Conservation (phyloP, 352 stramenopile species). For the Globisporangium paroecandrum region DNA sequence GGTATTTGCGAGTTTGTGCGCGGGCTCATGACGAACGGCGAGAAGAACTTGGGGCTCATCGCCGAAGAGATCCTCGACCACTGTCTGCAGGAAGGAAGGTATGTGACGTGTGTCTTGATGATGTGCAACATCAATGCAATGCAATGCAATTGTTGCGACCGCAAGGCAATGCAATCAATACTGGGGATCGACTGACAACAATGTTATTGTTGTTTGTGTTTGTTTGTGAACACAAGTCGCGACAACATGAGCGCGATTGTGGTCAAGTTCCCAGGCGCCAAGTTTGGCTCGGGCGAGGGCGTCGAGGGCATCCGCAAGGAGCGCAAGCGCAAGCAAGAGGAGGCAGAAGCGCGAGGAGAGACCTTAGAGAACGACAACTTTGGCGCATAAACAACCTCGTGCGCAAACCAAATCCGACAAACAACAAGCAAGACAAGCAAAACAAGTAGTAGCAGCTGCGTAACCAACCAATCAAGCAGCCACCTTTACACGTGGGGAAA, state of each 20-base stretch:
- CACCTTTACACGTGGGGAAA: not conserved
- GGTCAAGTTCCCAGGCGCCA: conserved; percentile 69
- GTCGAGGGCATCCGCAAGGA: conserved; percentile 58
- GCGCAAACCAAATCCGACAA: not conserved
- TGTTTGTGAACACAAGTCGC: conserved; percentile 28
- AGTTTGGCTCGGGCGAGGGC: conserved; percentile 58
- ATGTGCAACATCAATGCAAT: not conserved
- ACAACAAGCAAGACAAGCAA: not conserved
- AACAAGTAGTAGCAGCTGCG: conserved; percentile 8
- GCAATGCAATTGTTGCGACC: not conserved
- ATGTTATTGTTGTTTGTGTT: conserved; percentile 3
- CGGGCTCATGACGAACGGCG: conserved; percentile 63
- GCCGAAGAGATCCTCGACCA: conserved; percentile 79
- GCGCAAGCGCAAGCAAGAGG: conserved; percentile 41
- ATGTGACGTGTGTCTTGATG: not conserved
- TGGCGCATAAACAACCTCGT: conserved; percentile 9
- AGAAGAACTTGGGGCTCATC: conserved; percentile 67
- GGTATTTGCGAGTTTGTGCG: conserved; percentile 84
- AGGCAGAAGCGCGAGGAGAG: conserved; percentile 36
- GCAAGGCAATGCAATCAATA: not conserved
- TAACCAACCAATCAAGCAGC: not conserved
- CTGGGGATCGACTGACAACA: conserved; percentile 1
- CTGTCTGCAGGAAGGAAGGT: conserved; percentile 73
- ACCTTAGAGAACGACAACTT: conserved; percentile 9
- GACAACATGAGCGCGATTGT: conserved; percentile 87